These are phyloP conservation scores for Magnolia changhungtana DNA, from an alignment of 164 flowering plant genomes.

Conservation along the genomic window DNA sequence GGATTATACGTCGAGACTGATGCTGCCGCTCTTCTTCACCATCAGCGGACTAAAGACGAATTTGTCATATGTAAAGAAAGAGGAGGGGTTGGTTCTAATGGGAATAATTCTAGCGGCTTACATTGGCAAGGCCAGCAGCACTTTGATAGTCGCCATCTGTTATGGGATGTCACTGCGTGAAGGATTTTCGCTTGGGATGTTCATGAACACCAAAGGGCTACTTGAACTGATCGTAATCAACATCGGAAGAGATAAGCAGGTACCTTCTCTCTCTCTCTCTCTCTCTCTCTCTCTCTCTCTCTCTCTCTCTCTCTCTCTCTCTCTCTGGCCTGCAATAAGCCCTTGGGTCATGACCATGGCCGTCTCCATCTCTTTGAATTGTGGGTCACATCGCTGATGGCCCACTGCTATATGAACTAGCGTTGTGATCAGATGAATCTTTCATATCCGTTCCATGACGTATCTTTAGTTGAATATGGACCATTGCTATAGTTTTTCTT, in stretches of 20 bases:
- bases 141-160: slow-evolving; percentile 21
- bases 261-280: not conserved
- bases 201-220: slow-evolving; percentile 60
- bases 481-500: too few relatives aligned
- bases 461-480: too few relatives aligned
- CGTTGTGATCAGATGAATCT: too few relatives aligned
- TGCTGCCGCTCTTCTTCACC: slow-evolving; percentile 41
- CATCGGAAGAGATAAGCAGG: slow-evolving; percentile 30
- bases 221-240: slow-evolving; percentile 42
- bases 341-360: too few relatives aligned
- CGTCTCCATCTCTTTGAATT: too few relatives aligned
- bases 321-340: too few relatives aligned
- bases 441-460: too few relatives aligned
- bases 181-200: slow-evolving; percentile 37
- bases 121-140: slow-evolving; percentile 28
- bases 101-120: slow-evolving; percentile 13
- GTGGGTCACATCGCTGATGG: too few relatives aligned
- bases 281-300: too few relatives aligned
- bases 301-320: not conserved
- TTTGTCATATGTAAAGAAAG: not conserved
- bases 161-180: slow-evolving; percentile 29
- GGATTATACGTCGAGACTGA: slow-evolving; percentile 40
- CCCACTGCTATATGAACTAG: too few relatives aligned
- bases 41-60: slow-evolving; percentile 27
- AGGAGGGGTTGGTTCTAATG: not conserved